Base-by-base conservation (phyloP, 805 yeast genomes). In the Zygotorulaspora sp. region DNA sequence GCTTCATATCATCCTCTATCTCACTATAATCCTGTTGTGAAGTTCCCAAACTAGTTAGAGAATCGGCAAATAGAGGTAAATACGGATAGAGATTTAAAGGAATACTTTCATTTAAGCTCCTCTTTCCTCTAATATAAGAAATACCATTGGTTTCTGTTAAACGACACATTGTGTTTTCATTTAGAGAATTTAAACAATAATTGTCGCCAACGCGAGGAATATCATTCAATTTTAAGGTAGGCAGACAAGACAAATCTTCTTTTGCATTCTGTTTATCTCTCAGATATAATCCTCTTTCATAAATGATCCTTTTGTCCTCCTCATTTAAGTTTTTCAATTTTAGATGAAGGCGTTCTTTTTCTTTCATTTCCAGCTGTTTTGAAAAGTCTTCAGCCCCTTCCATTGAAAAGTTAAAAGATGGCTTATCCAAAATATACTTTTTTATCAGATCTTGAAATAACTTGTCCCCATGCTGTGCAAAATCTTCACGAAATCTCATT, bases 31-130 rank as follows among this genome's bases (percentile, higher is more conserved):
- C 57, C 41, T 81, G 78, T 6, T 61, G 53, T 6, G 66, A 57
- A 1, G 98, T 90, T n/a, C 98, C 98, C 45, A 92, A 68, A 55
- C 80, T 86, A 3, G 95, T 83, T 43, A 92, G 66, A 32, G 95
- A 82, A 19, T 80, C 83, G 7, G 82, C 68, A 63, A 84, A 92
- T 30, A 92, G 58, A 0, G 96, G 84, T 43, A 92, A 58, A 48
- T 75, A 88, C 24, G 81, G 78, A 38, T 80, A 71, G 32, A 84
- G 66, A 5, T 77, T 76, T 2, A 63, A 47, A 9, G 95, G 90
- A 5, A 90, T 55, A 15, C 57, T 50, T 3, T 63, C 44, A 6
- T 74, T 63, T 19, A 90, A 58, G 28, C 78, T 70, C 43, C 82
- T 80, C 24, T 78, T 61, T n/a, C 84, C 80, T 30, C 81, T 71